Conservation (phyloP, 169 alveolate genomes). For the Theileria sp. region DNA sequence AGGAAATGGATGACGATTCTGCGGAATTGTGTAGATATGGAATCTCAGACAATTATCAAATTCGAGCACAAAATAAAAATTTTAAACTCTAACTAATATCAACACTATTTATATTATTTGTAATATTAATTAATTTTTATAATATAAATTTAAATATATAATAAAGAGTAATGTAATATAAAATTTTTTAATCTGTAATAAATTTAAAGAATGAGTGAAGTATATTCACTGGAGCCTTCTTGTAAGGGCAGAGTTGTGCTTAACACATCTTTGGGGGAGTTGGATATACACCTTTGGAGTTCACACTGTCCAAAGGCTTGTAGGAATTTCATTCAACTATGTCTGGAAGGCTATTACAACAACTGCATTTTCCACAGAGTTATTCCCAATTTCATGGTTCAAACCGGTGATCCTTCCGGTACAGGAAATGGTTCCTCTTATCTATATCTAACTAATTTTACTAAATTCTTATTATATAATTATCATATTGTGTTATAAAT, state of each 20-base stretch:
- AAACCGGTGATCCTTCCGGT: constrained; percentile 86
- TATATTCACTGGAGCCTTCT: constrained; percentile 86
- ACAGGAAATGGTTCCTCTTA: constrained; percentile 71
- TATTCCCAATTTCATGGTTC: constrained; percentile 85
- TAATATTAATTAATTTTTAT: background rate
- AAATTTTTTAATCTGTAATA: background rate
- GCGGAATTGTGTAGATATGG: constrained; percentile 47
- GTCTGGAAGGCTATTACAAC: constrained; percentile 88
- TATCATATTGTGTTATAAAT: background rate
- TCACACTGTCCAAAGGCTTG: constrained; percentile 89
- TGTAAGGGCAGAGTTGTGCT: constrained; percentile 88
- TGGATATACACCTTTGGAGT: constrained; percentile 88
- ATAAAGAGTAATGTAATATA: background rate
- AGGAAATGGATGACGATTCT: constrained; percentile 41
- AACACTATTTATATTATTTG: too few relatives aligned
- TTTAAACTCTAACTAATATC: background rate
- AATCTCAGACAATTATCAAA: constrained; percentile 43
- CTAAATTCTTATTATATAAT: background rate
- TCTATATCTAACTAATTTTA: background rate
- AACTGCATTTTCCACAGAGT: constrained; percentile 87
- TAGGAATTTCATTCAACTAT: constrained; percentile 85
- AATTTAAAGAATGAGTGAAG: constrained; percentile 75
- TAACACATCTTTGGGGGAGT: constrained; percentile 89
- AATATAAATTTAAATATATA: background rate
- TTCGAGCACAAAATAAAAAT: constrained; percentile 29